Base-by-base conservation (phyloP, 768 basidiomycete species). In the Russula abietina region DNA sequence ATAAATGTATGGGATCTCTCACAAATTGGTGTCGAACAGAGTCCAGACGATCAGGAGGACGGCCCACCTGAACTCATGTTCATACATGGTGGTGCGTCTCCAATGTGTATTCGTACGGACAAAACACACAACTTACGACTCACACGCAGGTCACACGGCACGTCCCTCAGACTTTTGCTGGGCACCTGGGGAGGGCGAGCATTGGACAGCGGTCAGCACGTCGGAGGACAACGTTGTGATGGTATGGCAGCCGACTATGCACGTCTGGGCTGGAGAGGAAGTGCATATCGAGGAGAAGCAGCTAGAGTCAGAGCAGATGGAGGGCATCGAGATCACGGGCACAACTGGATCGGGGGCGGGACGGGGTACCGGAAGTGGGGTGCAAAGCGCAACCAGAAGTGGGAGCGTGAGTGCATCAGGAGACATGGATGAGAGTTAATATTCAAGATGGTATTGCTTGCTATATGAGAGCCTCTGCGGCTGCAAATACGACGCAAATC, bases 1-100 rank as follows among this genome's bases (percentile, higher is more conserved):
- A 83, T 99, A 65, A 95, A 97, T 69, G 78, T 98, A 53, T 99
- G 97, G 97, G 95, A 99, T 76, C 73, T 98, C 61, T 81, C 85
- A 26, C 83, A 88, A 64, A 96, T 98, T 65, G 97, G 97, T 0
- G 83, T 88, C 45, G 97, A 99, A 73, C 97, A 99, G 74, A 91
- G 93, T 1, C 97, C 96, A 4, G 97, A 99, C 67, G 97, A 99
- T 71, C 91, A 93, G 62, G 97, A 99, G 73, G 97, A 99, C 70
- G 97, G 97, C 1, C 94, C 97, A 17, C 97, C 97, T 1, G 97
- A 99, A 73, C 76, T 98, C 61, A 75, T 98, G 67, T 99, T 99
- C 74, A 83, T 98, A 52, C 97, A 99, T 68, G 97, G 97, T 68
- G 97, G 89, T 84, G 78, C 64, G 67, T 59, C 62, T 6, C 28